Percentiles rank a stretch among this genome's conserved stretches.
Conservation (phyloP, 108 stramenopile species). For the Cyclotella atomus region DNA sequence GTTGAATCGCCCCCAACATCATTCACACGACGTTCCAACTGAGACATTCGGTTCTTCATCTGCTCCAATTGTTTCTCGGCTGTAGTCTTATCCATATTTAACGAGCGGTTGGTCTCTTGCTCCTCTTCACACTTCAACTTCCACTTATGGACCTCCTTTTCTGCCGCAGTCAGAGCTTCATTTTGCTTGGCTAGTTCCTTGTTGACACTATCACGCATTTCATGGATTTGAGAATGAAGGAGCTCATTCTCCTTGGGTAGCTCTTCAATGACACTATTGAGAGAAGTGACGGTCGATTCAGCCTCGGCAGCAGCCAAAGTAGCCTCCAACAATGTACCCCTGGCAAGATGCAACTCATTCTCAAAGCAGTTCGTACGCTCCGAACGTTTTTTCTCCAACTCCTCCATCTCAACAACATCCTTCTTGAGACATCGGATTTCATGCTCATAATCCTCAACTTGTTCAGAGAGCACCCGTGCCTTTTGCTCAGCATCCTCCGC, state of each 20-base stretch:
- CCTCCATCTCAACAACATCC: conserved; percentile 52
- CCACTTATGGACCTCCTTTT: conserved; percentile 59
- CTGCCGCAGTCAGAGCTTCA: conserved; percentile 49
- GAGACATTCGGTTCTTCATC: conserved; percentile 46
- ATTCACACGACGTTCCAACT: conserved; percentile 41
- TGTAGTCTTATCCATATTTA: conserved; percentile 50
- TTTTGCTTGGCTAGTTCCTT: conserved; percentile 51
- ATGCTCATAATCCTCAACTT: conserved; percentile 43
- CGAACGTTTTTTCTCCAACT: conserved; percentile 53
- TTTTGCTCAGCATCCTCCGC: conserved; percentile 33
- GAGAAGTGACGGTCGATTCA: conserved; percentile 56
- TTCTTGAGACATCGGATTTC: conserved; percentile 43
- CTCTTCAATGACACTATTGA: conserved; percentile 56
- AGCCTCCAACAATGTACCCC: conserved; percentile 50
- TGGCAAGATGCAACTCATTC: conserved; percentile 53
- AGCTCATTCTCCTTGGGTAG: conserved; percentile 59
- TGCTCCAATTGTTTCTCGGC: conserved; percentile 52
- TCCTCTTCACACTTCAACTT: conserved; percentile 58
- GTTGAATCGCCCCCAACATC: conserved; percentile 26
- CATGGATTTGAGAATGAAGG: conserved; percentile 57
- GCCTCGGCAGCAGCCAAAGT: conserved; percentile 60
- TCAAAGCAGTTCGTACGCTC: conserved; percentile 52
- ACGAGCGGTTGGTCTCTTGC: conserved; percentile 53
- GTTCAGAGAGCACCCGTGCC: conserved; percentile 27
- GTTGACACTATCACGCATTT: conserved; percentile 16